These are phyloP conservation scores for Boletus hoseneyae DNA, from an alignment of 1,284 basidiomycete species.

Conservation along the genomic window DNA sequence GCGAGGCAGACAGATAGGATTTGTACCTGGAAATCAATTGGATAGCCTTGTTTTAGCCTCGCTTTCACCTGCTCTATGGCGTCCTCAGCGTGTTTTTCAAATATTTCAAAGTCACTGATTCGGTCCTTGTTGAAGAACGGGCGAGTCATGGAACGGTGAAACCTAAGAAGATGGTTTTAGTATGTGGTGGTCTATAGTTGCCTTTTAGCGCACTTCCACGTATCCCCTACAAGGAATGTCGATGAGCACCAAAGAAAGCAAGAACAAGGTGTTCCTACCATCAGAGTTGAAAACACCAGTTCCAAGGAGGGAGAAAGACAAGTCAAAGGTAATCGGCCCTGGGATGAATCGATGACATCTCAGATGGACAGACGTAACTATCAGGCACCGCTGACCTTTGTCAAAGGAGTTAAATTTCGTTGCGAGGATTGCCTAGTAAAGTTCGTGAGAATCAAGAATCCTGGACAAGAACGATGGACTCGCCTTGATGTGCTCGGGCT, in stretches of 20 bases:
- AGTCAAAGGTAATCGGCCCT: constrained; percentile 25
- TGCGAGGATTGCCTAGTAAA: constrained; percentile 31
- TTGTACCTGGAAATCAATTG: constrained; percentile 50
- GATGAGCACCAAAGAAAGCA: constrained; percentile 1
- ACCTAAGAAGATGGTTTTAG: constrained; percentile 30
- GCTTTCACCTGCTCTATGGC: constrained; percentile 39
- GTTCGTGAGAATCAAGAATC: constrained; percentile 1
- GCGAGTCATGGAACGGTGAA: constrained; percentile 56
- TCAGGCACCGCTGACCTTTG: constrained; percentile 34
- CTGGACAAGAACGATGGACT: neutral
- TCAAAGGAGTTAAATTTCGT: constrained; percentile 43
- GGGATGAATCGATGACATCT: constrained; percentile 8
- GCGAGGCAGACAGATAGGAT: neutral
- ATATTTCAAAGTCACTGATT: constrained; percentile 52
- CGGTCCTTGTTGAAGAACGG: constrained; percentile 54
- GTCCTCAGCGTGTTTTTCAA: constrained; percentile 44
- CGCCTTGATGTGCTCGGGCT: constrained; percentile 43
- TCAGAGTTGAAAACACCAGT: constrained; percentile 61
- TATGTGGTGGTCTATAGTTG: neutral
- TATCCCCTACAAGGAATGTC: constrained; percentile 38
- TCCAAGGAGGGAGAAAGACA: constrained; percentile 41
- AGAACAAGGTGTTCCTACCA: constrained; percentile 31
- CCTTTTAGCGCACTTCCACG: constrained; percentile 44
- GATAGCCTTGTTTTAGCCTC: constrained; percentile 40
- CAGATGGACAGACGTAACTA: constrained; percentile 5